A percentile compares a stretch with the other conserved stretches of the same genome.
phyloP scores from a whole-genome alignment of 345 rosid species.

The Citrus glauca region DNA sequence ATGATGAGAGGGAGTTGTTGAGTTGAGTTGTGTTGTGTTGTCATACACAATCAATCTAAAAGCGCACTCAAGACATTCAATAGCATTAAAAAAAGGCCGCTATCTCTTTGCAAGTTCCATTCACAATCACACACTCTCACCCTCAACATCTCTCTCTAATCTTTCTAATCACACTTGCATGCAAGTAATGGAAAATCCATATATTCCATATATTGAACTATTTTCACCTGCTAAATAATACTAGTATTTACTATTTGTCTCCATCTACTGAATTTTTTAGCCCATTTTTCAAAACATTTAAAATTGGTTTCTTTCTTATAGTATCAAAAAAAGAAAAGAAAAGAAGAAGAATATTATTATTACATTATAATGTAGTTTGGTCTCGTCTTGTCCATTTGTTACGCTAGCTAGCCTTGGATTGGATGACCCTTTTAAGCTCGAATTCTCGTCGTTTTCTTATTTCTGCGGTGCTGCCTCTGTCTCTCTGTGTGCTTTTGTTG shows the following conservation, averaged over 20 bases:
- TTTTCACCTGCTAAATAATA: neutral
- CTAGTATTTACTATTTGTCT: neutral
- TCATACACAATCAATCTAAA: neutral
- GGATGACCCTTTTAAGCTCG: constrained; percentile 33
- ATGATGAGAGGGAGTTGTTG: constrained; percentile 13
- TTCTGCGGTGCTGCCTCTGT: neutral
- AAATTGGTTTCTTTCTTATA: neutral
- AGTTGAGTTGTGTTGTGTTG: neutral
- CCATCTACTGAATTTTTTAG: neutral
- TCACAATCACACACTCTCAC: neutral
- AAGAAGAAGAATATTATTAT: no score
- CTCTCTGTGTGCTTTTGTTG: constrained; percentile 30
- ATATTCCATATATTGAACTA: neutral
- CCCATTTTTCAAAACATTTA: neutral
- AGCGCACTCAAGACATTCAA: neutral
- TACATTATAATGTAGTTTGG: neutral
- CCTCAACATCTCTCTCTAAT: neutral
- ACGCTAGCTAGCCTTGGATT: constrained; percentile 15
- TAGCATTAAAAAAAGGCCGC: neutral
- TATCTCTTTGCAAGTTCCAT: neutral
- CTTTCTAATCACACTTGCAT: neutral
- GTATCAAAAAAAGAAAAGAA: no score
- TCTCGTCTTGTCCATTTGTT: constrained; percentile 19
- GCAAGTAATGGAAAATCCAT: neutral
- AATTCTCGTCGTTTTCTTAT: constrained; percentile 44